Conservation (phyloP, 495 filamentous ascomycete species). For the Pseudomonodictys pantanalensis region DNA sequence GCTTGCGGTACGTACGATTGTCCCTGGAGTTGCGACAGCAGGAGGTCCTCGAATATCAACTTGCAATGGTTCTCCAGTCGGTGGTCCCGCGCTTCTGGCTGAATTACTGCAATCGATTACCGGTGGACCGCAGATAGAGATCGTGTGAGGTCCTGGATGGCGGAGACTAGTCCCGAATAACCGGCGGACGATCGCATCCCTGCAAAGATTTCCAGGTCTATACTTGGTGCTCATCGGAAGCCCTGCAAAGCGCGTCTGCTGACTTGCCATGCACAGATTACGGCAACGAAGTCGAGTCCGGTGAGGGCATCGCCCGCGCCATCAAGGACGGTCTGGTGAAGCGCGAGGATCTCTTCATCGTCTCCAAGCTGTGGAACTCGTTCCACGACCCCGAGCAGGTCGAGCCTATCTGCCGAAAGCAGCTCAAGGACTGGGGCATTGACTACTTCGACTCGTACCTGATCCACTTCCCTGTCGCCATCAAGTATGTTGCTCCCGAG, state of each 20-base stretch:
- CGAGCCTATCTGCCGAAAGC: conserved; percentile 55
- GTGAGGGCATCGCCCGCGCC: conserved; percentile 44
- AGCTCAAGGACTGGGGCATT: conserved; percentile 57
- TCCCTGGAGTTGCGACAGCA: conserved; percentile 52
- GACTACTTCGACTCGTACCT: conserved; percentile 70
- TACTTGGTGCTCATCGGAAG: neutral
- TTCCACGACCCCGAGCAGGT: conserved; percentile 64
- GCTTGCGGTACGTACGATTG: conserved; percentile 31
- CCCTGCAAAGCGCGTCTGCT: neutral
- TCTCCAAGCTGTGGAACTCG: conserved; percentile 68
- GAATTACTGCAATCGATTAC: too few relatives aligned
- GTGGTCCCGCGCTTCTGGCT: too few relatives aligned
- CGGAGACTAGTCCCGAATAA: neutral
- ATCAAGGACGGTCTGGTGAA: conserved; percentile 56
- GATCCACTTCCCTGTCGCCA: conserved; percentile 60
- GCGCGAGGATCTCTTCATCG: conserved; percentile 64
- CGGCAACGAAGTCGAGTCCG: conserved; percentile 52
- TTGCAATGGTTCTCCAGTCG: too few relatives aligned
- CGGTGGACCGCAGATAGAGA: too few relatives aligned
- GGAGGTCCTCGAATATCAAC: too few relatives aligned
- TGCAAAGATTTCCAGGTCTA: neutral
- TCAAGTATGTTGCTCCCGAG: conserved; percentile 43
- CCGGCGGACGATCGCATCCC: neutral
- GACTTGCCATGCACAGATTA: conserved; percentile 43
- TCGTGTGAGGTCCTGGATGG: neutral